phyloP scores from a whole-genome alignment of 1,284 basidiomycete species.

The Malassezia dermatis region DNA sequence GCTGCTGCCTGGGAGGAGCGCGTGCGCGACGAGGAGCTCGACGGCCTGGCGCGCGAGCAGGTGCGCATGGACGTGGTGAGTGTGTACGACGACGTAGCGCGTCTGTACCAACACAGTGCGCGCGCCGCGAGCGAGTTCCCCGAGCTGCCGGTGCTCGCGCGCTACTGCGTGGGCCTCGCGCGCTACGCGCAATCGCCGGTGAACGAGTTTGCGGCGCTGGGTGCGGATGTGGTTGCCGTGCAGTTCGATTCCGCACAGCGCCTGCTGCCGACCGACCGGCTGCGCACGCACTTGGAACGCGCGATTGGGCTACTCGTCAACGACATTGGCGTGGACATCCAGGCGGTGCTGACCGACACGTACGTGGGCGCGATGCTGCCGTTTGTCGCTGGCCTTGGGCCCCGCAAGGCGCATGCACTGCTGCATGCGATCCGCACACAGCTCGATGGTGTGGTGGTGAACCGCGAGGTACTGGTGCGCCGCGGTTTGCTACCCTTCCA shows the following conservation, averaged over 20 bases:
- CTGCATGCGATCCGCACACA: constrained; percentile 51
- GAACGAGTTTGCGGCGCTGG: constrained; percentile 44
- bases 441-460: constrained; percentile 39
- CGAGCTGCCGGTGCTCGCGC: constrained; percentile 65
- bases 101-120: constrained; percentile 82
- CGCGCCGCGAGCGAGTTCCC: constrained; percentile 78
- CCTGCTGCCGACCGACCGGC: constrained; percentile 69
- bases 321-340: constrained; percentile 88
- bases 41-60: constrained; percentile 20
- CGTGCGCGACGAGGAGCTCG: constrained; percentile 30
- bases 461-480: constrained; percentile 33
- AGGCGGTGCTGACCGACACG: constrained; percentile 71
- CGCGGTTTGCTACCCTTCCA: constrained; percentile 28
- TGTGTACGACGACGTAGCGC: constrained; percentile 79
- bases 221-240: constrained; percentile 37
- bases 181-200: constrained; percentile 87
- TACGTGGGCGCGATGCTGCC: constrained; percentile 81
- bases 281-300: constrained; percentile 71
- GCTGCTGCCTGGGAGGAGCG: constrained; percentile 51
- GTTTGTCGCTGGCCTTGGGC: constrained; percentile 85
- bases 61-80: constrained; percentile 57
- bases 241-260: constrained; percentile 62
- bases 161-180: constrained; percentile 88
- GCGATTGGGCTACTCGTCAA: constrained; percentile 81
- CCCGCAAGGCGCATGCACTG: constrained; percentile 79